Conservation (phyloP, 345 rosid species). For the Camelina hispida region DNA sequence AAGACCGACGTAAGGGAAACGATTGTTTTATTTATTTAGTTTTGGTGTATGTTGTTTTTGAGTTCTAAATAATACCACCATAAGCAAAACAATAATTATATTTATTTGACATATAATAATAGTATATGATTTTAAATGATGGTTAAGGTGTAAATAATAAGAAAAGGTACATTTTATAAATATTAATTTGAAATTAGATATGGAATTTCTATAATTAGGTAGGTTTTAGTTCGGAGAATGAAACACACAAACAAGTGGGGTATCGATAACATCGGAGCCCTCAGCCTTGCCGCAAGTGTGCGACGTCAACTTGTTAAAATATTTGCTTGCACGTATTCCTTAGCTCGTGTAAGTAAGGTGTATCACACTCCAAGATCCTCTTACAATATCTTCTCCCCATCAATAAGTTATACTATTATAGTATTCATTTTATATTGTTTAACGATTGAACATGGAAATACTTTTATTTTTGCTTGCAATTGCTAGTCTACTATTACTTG, state of each 20-base stretch:
- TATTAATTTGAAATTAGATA: neutral
- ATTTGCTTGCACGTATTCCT: constrained; percentile 40
- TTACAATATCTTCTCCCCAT: neutral
- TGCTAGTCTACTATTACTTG: neutral
- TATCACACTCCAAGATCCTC: constrained; percentile 27
- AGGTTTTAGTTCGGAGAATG: constrained; percentile 3
- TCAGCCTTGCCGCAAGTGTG: constrained; percentile 37
- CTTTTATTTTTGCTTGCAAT: neutral
- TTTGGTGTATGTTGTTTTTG: neutral
- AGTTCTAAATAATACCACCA: neutral
- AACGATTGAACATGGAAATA: neutral
- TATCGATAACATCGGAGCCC: constrained; percentile 31
- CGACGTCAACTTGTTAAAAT: constrained; percentile 32
- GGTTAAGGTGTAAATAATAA: too few species aligned
- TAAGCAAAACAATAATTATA: too few species aligned
- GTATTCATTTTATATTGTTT: neutral
- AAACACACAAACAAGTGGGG: constrained; percentile 35
- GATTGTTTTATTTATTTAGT: neutral
- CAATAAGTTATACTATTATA: neutral
- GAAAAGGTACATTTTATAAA: neutral
- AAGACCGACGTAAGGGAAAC: constrained; percentile 22
- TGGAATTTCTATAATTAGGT: neutral
- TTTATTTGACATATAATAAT: too few species aligned
- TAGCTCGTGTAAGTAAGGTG: constrained; percentile 5
- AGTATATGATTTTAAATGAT: too few species aligned